Base-by-base conservation (phyloP, 805 yeast species). In the Ogataea angusta region DNA sequence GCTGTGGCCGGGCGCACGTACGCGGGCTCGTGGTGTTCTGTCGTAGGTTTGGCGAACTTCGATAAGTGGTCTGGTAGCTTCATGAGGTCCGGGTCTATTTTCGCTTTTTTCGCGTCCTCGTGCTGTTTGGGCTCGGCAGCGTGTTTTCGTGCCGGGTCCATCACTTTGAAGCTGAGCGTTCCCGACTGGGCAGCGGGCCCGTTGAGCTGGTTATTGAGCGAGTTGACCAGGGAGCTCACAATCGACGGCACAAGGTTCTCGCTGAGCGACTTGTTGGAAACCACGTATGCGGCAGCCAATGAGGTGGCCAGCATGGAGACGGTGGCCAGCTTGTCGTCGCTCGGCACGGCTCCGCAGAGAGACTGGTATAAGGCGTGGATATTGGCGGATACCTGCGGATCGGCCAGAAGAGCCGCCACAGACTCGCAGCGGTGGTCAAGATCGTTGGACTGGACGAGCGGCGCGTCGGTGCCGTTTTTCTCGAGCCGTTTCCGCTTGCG, bases 401-500 rank as follows among this genome's bases (percentile, higher is more conserved):
- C 50, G 22, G 48, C 38, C 14, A 52, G 30, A 3, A 52, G 33
- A 4, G 47, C 38, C 4, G 49, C 33, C 19, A 42, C 37, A 6
- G 42, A 33, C 33, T 38, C 42, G 14, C 37, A 27, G 13, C 33
- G 16, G 10, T 32, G 36, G n/a, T 38, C 42, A 4, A 28, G 14
- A 5, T 34, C 38, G 12, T 13, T 16, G 24, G 13, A 18, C 8
- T 27, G 14, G 30, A 14, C 28, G 15, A 33, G n/a, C 2, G 21
- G 33, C 9, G 42, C 37, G 16, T 49, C 47, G n/a, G 43, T 32
- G 10, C 41, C 46, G 42, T 44, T 42, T 66, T 71, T 54, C 75
- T 72, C 37, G 70, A 66, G 28, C 39, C 95, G 65, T 54, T 77
- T 79, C 42, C 73, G 74, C 50, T 78, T 77, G 19, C 95, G 70